Evolutionary conservation across 2,329 filamentous ascomycete species (phyloP), one percentile per base, ranked within the genome.

Genomic region (Ophiostoma piceae): DNA sequence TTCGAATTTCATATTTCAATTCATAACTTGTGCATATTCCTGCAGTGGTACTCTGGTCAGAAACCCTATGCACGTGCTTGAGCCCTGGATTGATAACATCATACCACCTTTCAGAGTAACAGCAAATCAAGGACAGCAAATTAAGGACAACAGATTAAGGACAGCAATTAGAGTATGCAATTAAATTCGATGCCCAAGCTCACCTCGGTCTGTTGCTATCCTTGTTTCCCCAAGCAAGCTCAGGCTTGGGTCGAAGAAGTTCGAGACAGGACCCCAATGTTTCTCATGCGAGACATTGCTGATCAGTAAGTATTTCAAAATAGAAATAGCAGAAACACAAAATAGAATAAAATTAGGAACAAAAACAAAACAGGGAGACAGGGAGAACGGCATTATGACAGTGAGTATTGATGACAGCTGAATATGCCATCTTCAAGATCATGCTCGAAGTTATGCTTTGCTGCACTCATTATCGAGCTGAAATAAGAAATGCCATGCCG

Each of bases 251-350:
- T 26, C 51, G 43, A 47, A 47, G 43, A 47, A 47, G 16, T 47
- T 47, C 7, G 43, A 47, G 43, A 47, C 43, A 16, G 19, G 41
- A 19, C 51, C 51, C 22, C 5, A 26, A 57, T 57, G 51, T 57
- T 57, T 57, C 51, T 57, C n/a, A 57, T 57, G 51, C 51, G 51
- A 57, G 51, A 57, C 51, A 57, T 47, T 8, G 16, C 19, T 47
- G 43, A 47, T 47, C 16, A 47, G 11, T n/a, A 19, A n/a, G 5
- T n/a, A 35, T 35, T 35, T 5, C 35, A 35, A 35, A 35, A 35
- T 35, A 35, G 35, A 43, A 43, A 43, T 43, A 43, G 16, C 41
- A 43, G 1, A 5, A 43, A 16, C 12, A 29, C 7, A 43, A 11
- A 16, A 16, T 3, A 14, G 11, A 41, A 41, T 41, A 41, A 14